These are phyloP conservation scores for Stemphylium vesicarium DNA, from an alignment of 2,329 filamentous ascomycete species.

Conservation along the genomic window DNA sequence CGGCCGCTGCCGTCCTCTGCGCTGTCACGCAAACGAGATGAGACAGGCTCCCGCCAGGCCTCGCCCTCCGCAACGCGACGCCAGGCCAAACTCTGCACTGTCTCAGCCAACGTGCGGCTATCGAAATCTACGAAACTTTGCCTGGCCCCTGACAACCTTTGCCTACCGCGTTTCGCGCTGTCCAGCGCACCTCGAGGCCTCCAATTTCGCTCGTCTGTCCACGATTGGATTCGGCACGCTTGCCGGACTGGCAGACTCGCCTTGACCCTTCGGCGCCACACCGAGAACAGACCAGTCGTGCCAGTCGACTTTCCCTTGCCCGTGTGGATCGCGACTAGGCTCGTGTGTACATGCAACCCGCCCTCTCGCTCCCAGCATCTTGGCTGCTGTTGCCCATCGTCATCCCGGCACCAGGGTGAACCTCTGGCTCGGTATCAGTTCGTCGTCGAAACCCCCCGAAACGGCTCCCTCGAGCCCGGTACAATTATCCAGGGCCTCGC, in stretches of 20 bases:
- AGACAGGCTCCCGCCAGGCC: background rate
- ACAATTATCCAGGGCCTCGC: slow-evolving; percentile 14
- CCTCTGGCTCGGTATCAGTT: slow-evolving; percentile 30
- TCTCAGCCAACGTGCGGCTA: background rate
- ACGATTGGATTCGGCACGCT: slow-evolving; percentile 23
- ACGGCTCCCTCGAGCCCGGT: slow-evolving; percentile 16
- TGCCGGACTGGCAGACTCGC: slow-evolving; percentile 18
- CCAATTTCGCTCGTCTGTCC: background rate
- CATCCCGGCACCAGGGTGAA: slow-evolving; percentile 32
- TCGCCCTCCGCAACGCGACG: background rate
- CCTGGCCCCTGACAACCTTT: background rate
- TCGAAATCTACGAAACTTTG: slow-evolving; percentile 6
- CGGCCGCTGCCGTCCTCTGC: background rate
- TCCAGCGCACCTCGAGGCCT: slow-evolving; percentile 5
- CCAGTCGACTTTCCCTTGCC: slow-evolving; percentile 2
- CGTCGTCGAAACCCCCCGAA: slow-evolving; percentile 23
- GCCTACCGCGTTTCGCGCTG: background rate
- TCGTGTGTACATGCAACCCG: slow-evolving; percentile 16
- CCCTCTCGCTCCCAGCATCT: slow-evolving; percentile 22
- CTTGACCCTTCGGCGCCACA: background rate
- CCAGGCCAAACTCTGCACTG: slow-evolving; percentile 7
- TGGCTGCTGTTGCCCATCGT: slow-evolving; percentile 29
- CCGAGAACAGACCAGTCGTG: background rate
- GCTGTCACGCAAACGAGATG: background rate
- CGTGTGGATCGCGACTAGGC: slow-evolving; percentile 22